Evolutionary conservation across 202 grass and related monocot genomes (phyloP), one percentile per base, ranked within the genome.

Genomic region (Carex arenaria): DNA sequence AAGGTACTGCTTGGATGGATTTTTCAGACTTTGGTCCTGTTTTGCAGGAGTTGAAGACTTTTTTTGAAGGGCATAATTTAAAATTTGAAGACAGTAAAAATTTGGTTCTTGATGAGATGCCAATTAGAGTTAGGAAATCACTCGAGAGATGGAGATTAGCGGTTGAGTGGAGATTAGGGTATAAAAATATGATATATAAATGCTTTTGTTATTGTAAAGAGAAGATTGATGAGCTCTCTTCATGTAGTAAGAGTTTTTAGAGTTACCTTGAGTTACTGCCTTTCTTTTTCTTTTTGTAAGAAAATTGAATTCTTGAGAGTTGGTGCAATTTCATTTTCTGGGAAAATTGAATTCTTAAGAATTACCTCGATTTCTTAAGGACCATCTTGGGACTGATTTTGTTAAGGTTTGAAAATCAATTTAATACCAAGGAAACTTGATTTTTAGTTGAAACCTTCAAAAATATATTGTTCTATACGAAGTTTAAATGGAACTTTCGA

Each of bases 131-230:
- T 78, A 36, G 78, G 7, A 91, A 54, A 56, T 89, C 88, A 51
- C 38, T 97, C 10, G 85, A 97, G 76, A 94, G 92, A 85, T 97
- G 92, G 92, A 79, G 86, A 94, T 92, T 91, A 61, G 92, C 92
- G 17, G 79, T 92, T 18, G 86, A 88, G 17, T 97, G 91, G 91
- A 93, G 94, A 91, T 91, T 81, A 54, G 92, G 40, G 68, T 93
- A 91, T 78, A 97, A 97, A 83, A 93, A 74, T 57, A 79, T 87
- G 62, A 81, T 97, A 63, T 79, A 68, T 13, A 93, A 88, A 51
- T 93, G 91, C 88, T 66, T 91, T 80, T 82, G 32, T 14, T 87
- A 90, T 83, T 93, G 89, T 83, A 80, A 86, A 88, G 71, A 80
- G 71, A 61, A 75, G 64, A 34, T 89, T 73, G 64, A 86, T 23